A percentile compares a stretch with the other conserved stretches of the same genome.
phyloP scores from a whole-genome alignment of 805 yeast species.

The Myxozyma sirexii region DNA sequence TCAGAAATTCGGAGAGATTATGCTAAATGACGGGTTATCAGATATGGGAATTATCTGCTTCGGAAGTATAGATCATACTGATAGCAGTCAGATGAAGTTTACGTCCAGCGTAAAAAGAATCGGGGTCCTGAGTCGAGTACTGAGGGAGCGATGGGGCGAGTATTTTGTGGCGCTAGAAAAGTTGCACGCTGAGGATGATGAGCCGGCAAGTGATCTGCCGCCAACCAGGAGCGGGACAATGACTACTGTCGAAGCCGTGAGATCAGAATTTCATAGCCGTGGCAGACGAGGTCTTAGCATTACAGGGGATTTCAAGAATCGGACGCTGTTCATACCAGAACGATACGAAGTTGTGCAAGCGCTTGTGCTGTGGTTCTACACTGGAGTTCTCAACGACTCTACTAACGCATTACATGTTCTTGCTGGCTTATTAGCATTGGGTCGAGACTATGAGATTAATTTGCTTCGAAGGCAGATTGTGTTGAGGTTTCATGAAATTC shows the following conservation, averaged over 20 bases:
- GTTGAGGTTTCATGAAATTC: slow-evolving; percentile 13
- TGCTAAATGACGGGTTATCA: slow-evolving; percentile 11
- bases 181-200: background rate
- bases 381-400: slow-evolving; percentile 7
- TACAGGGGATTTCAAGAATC: background rate
- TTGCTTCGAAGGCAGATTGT: slow-evolving; percentile 10
- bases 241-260: background rate
- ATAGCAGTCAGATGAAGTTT: background rate
- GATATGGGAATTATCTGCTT: slow-evolving; percentile 27
- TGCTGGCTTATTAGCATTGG: slow-evolving; percentile 10
- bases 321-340: slow-evolving; percentile 26
- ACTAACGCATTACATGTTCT: background rate
- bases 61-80: background rate
- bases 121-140: slow-evolving; percentile 15
- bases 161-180: slow-evolving; percentile 3
- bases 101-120: slow-evolving; percentile 7
- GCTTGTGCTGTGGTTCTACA: slow-evolving; percentile 26
- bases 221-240: background rate
- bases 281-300: background rate
- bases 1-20: slow-evolving; percentile 10
- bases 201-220: background rate
- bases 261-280: background rate
- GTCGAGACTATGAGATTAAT: slow-evolving; percentile 5
- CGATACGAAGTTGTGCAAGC: slow-evolving; percentile 16
- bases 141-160: slow-evolving; percentile 28